Percentiles rank a stretch among this genome's conserved stretches.
Evolutionary conservation across 345 rosid genomes (phyloP).

Genomic region (Euphorbia peplus): DNA sequence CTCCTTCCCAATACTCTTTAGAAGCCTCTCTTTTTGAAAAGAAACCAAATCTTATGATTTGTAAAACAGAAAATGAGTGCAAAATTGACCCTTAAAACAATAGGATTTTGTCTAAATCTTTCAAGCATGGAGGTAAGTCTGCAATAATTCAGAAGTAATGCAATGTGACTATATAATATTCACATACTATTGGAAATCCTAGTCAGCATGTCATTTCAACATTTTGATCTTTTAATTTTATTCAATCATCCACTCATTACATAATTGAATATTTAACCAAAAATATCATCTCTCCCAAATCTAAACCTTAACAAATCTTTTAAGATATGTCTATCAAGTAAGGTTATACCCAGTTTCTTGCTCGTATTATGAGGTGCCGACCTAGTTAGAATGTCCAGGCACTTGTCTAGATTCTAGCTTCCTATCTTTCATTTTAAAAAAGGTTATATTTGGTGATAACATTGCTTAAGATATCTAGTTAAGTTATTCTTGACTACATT

Average conservation of each 20-base stretch:
- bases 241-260: background rate
- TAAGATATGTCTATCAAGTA: too few species aligned
- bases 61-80: slow-evolving; percentile 20
- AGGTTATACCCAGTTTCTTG: too few species aligned
- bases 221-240: background rate
- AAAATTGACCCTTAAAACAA: slow-evolving; percentile 21
- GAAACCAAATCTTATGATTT: background rate
- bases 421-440: too few species aligned
- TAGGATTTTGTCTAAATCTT: background rate
- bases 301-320: too few species aligned
- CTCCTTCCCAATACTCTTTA: too few species aligned
- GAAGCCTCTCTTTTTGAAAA: background rate
- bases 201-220: background rate
- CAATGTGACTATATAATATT: slow-evolving; percentile 2
- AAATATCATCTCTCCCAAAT: background rate
- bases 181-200: slow-evolving; percentile 9
- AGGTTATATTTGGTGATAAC: too few species aligned
- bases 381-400: too few species aligned
- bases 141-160: slow-evolving; percentile 8
- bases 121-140: background rate
- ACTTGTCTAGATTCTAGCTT: too few species aligned
- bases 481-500: too few species aligned
- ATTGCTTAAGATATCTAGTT: too few species aligned
- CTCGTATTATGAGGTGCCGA: too few species aligned
- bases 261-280: background rate